phyloP scores from a whole-genome alignment of 139 green algal species.

The Chlorokybus atmophyticus region DNA sequence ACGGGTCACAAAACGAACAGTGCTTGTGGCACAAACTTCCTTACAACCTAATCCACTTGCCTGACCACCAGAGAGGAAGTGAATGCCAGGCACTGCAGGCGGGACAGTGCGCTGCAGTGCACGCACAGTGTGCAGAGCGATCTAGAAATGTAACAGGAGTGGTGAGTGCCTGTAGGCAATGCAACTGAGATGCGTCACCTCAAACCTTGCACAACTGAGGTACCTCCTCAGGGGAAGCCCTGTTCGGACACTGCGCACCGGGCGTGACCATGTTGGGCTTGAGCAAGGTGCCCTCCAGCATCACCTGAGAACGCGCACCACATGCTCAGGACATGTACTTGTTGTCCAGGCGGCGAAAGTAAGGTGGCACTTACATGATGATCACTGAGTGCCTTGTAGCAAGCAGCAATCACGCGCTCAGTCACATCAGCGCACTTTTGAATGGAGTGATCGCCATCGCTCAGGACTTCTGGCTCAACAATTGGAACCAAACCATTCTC shows the following conservation, averaged over 20 bases:
- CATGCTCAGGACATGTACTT: too few species aligned
- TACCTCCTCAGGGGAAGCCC: slow-evolving; percentile 29
- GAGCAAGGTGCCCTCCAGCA: slow-evolving; percentile 65
- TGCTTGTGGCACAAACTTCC: too few species aligned
- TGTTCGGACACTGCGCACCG: slow-evolving; percentile 18
- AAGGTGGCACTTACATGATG: slow-evolving; percentile 14
- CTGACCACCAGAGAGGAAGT: slow-evolving; percentile 81
- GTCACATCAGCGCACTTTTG: slow-evolving; percentile 36
- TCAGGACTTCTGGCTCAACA: slow-evolving; percentile 91
- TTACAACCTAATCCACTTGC: too few species aligned
- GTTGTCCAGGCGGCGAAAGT: too few species aligned
- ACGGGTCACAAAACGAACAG: too few species aligned
- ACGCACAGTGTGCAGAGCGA: slow-evolving; percentile 61
- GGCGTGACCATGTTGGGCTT: slow-evolving; percentile 87
- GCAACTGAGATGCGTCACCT: too few species aligned
- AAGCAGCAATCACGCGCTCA: slow-evolving; percentile 34
- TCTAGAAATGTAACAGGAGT: too few species aligned
- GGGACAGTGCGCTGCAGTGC: slow-evolving; percentile 67
- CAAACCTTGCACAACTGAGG: too few species aligned
- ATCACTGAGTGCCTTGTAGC: slow-evolving; percentile 26
- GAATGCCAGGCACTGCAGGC: slow-evolving; percentile 72
- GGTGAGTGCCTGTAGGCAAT: too few species aligned
- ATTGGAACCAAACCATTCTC: slow-evolving; percentile 72
- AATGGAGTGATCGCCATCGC: slow-evolving; percentile 76
- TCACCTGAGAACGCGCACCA: too few species aligned